Conservation (phyloP, 495 filamentous ascomycete genomes). For the Neohortaea acidophila region DNA sequence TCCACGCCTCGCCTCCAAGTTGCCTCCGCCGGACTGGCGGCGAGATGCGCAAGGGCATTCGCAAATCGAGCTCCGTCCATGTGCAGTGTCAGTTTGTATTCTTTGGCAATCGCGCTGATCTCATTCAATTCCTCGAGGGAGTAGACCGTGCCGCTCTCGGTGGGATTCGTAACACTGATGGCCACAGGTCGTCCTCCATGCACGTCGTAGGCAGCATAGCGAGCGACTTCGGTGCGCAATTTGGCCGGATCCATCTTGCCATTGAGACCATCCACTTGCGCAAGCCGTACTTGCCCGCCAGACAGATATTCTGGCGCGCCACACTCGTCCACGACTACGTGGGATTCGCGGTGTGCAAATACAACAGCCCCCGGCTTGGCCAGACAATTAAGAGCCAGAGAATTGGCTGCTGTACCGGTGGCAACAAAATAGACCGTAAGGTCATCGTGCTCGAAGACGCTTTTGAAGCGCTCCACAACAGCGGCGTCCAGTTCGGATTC, state of each 20-base stretch:
- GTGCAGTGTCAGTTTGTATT: background rate
- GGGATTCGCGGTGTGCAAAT: background rate
- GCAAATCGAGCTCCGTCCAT: slow-evolving; percentile 2
- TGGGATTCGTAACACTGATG: background rate
- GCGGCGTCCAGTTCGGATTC: background rate
- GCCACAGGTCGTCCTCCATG: background rate
- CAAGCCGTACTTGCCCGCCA: background rate
- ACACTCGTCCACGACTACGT: background rate
- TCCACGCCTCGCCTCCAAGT: slow-evolving; percentile 1
- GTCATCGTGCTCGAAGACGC: background rate
- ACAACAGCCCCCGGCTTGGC: background rate
- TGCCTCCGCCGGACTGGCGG: background rate
- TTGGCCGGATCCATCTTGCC: background rate
- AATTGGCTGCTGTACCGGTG: background rate
- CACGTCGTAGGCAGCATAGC: background rate
- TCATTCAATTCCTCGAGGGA: background rate
- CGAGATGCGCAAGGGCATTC: background rate
- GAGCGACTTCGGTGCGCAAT: background rate
- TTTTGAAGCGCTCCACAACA: background rate
- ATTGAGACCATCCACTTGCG: background rate
- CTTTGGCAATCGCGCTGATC: background rate
- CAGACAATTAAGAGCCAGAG: background rate
- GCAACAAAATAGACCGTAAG: background rate
- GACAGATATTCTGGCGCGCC: background rate
- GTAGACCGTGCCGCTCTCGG: slow-evolving; percentile 2